Conservation (phyloP, 208 protist genomes). For the Sergeia podlipaevii region DNA sequence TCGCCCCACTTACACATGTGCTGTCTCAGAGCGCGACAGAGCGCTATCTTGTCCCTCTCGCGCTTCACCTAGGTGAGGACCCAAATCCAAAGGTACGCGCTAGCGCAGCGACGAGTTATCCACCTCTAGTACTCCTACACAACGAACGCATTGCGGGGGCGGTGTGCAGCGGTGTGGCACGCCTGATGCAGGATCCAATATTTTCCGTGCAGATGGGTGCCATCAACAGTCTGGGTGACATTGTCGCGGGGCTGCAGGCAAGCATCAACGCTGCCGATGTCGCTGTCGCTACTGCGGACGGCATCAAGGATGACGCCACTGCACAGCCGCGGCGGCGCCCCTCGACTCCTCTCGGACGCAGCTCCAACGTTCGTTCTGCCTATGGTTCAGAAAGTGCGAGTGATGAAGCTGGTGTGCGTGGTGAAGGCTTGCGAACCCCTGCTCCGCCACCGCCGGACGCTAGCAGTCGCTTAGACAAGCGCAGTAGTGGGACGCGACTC, state of each 20-base stretch:
- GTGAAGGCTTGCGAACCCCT: background rate
- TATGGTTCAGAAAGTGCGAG: no score
- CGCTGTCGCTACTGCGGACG: no score
- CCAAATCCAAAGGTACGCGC: slow-evolving; percentile 43
- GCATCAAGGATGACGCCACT: no score
- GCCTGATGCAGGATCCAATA: slow-evolving; percentile 37
- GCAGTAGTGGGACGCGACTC: no score
- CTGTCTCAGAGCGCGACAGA: slow-evolving; percentile 19
- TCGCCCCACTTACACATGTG: slow-evolving; percentile 25
- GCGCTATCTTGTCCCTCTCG: slow-evolving; percentile 24
- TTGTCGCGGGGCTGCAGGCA: slow-evolving; percentile 22
- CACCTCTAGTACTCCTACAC: slow-evolving; percentile 35
- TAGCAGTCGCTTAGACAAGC: no score
- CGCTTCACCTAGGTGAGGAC: slow-evolving; percentile 48
- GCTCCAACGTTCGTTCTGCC: no score
- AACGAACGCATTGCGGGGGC: slow-evolving; percentile 22
- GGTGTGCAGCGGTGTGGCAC: slow-evolving; percentile 30
- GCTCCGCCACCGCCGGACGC: background rate
- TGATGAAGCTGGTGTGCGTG: background rate
- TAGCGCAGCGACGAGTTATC: slow-evolving; percentile 37
- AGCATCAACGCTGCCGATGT: slow-evolving; percentile 10
- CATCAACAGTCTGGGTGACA: slow-evolving; percentile 29
- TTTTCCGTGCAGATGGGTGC: slow-evolving; percentile 42
- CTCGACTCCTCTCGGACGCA: no score
- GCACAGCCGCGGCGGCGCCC: no score